Evolutionary conservation across 495 filamentous ascomycete species (phyloP).

Genomic region (Bathelium albidoporum): DNA sequence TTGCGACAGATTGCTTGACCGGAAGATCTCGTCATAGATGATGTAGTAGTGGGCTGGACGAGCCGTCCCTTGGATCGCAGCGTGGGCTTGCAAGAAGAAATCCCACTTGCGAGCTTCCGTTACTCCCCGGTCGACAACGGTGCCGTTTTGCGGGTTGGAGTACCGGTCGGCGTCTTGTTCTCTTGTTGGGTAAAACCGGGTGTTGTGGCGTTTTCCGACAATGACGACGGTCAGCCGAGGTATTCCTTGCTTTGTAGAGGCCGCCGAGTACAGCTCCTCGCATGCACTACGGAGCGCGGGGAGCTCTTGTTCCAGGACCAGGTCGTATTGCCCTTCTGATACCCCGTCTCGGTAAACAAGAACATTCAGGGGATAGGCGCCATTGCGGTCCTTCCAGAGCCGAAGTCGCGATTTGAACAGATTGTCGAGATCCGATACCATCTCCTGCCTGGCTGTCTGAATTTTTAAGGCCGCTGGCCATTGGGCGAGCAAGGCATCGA

Average conservation of each 20-base stretch:
- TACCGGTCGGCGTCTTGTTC: not conserved
- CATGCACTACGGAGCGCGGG: slow-evolving; percentile 4
- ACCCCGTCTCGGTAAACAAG: slow-evolving; percentile 20
- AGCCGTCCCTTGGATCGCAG: slow-evolving; percentile 16
- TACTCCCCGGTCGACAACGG: slow-evolving; percentile 15
- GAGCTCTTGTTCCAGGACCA: slow-evolving; percentile 7
- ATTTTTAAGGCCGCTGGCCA: slow-evolving; percentile 15
- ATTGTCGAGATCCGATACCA: slow-evolving; percentile 9
- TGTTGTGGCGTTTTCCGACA: slow-evolving; percentile 22
- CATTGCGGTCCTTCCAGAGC: slow-evolving; percentile 7
- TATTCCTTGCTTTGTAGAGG: not conserved
- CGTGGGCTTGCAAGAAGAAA: slow-evolving; percentile 24
- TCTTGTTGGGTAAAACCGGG: slow-evolving; percentile 15
- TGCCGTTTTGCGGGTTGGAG: slow-evolving; percentile 13
- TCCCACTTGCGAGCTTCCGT: slow-evolving; percentile 13
- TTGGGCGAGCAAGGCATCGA: slow-evolving; percentile 8
- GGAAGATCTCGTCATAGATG: slow-evolving; percentile 15
- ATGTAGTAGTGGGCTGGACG: slow-evolving; percentile 21
- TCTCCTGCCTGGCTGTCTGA: slow-evolving; percentile 9
- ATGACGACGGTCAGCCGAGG: slow-evolving; percentile 14
- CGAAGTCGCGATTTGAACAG: slow-evolving; percentile 14
- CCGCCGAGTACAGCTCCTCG: slow-evolving; percentile 6
- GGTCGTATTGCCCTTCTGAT: slow-evolving; percentile 14
- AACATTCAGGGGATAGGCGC: slow-evolving; percentile 6
- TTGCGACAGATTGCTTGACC: too few species aligned